Evolutionary conservation across 202 grass and related monocot species (phyloP).

Genomic region (Hordeum pubiflorum): DNA sequence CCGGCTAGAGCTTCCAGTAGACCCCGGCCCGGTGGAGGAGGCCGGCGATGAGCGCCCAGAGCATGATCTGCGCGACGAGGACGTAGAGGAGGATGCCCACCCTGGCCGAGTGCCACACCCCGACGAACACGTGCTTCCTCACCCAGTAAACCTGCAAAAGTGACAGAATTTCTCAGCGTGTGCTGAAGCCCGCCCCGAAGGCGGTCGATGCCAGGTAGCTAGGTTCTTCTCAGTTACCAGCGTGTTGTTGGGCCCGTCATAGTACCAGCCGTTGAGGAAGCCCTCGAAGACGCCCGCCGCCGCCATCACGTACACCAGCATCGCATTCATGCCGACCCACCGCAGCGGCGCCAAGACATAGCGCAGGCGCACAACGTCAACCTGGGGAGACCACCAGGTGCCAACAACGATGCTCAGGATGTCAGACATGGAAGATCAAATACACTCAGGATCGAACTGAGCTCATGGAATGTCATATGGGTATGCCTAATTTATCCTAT

Average conservation of each 20-base stretch:
- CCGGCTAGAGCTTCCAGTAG: conserved; percentile 76
- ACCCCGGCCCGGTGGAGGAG: conserved; percentile 52
- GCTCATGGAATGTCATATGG: neutral
- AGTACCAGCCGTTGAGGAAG: conserved; percentile 93
- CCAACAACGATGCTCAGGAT: neutral
- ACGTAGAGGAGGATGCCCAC: conserved; percentile 85
- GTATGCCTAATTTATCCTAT: too few species aligned
- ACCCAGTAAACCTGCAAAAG: conserved; percentile 74
- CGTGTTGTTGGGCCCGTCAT: conserved; percentile 78
- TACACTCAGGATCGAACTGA: neutral
- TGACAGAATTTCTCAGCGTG: neutral
- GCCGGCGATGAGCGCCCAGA: conserved; percentile 74
- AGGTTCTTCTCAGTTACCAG: conserved; percentile 30
- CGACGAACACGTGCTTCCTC: conserved; percentile 72
- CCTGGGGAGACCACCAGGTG: conserved; percentile 27
- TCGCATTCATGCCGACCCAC: conserved; percentile 94
- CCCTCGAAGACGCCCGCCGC: conserved; percentile 84
- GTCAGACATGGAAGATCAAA: too few species aligned
- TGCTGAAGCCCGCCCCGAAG: neutral
- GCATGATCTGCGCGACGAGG: conserved; percentile 75
- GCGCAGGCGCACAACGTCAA: conserved; percentile 47
- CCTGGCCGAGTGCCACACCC: conserved; percentile 64
- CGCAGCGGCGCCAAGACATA: conserved; percentile 46
- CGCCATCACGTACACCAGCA: conserved; percentile 95
- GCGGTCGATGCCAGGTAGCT: neutral